phyloP scores from a whole-genome alignment of 306 rosid species.

The Begonia peltatifolia region DNA sequence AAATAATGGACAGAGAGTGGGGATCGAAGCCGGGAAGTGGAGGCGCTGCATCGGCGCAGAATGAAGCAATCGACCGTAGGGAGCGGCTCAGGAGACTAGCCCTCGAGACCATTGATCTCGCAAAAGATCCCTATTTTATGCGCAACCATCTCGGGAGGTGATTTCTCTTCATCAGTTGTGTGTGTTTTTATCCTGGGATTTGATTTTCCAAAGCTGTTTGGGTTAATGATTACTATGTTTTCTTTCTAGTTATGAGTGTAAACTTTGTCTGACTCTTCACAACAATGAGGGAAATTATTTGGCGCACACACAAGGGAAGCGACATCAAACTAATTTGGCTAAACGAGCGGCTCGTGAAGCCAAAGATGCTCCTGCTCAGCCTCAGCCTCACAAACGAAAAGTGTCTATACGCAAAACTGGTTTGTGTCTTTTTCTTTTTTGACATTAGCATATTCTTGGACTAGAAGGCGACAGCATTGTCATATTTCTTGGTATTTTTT shows the following conservation, averaged over 20 bases:
- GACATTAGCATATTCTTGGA: too few species aligned
- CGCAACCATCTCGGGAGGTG: constrained; percentile 89
- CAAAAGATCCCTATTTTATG: constrained; percentile 94
- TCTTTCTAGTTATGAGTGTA: constrained; percentile 70
- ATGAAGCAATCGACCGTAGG: constrained; percentile 93
- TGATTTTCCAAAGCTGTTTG: not conserved
- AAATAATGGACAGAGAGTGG: constrained; percentile 90
- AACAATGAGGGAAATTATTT: constrained; percentile 95
- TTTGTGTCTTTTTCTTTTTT: not conserved
- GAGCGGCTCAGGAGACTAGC: constrained; percentile 94
- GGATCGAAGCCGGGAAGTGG: constrained; percentile 99
- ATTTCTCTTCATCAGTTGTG: not conserved
- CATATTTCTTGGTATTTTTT: too few species aligned
- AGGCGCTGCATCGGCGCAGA: constrained; percentile 93
- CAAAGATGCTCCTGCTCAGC: constrained; percentile 89
- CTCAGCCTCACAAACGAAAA: constrained; percentile 95
- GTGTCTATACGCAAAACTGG: constrained; percentile 69
- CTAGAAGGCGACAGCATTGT: too few species aligned
- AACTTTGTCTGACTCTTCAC: constrained; percentile 82
- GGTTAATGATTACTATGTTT: not conserved
- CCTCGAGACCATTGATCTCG: constrained; percentile 88
- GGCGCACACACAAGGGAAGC: constrained; percentile 94
- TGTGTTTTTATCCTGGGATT: not conserved
- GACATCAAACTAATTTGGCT: constrained; percentile 88
- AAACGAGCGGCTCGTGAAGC: constrained; percentile 96